Evolutionary conservation across 352 stramenopile species (phyloP).

Genomic region (Pythium rhizo-oryzae): DNA sequence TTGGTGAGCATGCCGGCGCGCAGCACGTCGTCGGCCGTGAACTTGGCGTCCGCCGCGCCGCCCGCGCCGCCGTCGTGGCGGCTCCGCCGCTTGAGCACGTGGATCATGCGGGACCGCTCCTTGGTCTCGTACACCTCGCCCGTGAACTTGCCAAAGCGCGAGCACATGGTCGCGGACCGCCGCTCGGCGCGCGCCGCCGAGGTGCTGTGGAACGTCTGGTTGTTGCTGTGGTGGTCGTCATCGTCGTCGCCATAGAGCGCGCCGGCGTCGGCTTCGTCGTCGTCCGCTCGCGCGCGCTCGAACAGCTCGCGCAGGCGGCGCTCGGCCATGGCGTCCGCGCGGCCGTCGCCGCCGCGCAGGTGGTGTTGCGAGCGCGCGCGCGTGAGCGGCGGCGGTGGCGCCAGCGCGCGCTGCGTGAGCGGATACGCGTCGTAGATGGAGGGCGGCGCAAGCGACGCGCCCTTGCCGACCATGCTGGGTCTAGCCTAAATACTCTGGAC

Average conservation of each 20-base stretch:
- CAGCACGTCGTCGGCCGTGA: conserved; percentile 72
- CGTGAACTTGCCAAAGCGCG: conserved; percentile 71
- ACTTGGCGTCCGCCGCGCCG: conserved; percentile 38
- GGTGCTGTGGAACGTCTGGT: conserved; percentile 9
- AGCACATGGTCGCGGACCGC: conserved; percentile 41
- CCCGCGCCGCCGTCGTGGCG: conserved; percentile 30
- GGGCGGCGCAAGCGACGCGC: background rate
- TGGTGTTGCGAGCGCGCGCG: conserved; percentile 35
- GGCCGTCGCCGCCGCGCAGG: background rate
- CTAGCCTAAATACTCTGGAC: conserved; percentile 7
- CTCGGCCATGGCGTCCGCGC: conserved; percentile 16
- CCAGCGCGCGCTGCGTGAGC: conserved; percentile 43
- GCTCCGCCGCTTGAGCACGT: conserved; percentile 68
- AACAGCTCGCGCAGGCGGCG: conserved; percentile 26
- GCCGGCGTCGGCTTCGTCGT: conserved; percentile 4
- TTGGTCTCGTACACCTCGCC: conserved; percentile 80
- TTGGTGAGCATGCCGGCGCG: conserved; percentile 68
- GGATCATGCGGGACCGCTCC: conserved; percentile 74
- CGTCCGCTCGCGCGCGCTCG: conserved; percentile 20
- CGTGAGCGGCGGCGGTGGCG: conserved; percentile 32
- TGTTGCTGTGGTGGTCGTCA: background rate
- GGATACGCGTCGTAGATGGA: conserved; percentile 78
- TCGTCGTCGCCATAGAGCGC: background rate
- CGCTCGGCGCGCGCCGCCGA: conserved; percentile 7
- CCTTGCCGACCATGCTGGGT: conserved; percentile 6